Percentiles rank a stretch among this genome's conserved stretches.
Evolutionary conservation across 441 rosid species (phyloP).

Genomic region (Pelargonium cotyledonis): DNA sequence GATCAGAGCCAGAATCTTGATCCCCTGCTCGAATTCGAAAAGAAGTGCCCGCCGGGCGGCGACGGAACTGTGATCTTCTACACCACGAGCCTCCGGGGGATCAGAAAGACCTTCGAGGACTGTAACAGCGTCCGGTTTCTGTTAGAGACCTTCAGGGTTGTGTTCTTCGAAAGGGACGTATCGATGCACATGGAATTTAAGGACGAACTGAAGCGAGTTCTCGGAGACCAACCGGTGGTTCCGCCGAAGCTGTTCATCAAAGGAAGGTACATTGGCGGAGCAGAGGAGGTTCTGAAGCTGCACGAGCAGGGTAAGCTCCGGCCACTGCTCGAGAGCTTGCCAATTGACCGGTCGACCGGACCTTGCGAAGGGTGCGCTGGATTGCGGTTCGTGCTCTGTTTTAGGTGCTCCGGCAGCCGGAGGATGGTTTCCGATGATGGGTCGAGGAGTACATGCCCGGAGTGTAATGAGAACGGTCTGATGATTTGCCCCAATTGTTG

Average conservation of each 20-base stretch:
- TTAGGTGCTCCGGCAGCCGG: constrained; percentile 77
- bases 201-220: constrained; percentile 52
- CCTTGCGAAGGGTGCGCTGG: constrained; percentile 86
- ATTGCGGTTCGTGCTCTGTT: constrained; percentile 69
- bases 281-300: constrained; percentile 51
- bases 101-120: constrained; percentile 67
- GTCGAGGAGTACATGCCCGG: constrained; percentile 45
- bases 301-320: constrained; percentile 58
- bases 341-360: constrained; percentile 54
- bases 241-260: constrained; percentile 69
- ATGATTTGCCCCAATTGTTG: constrained; percentile 60
- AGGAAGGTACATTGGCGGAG: constrained; percentile 82
- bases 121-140: constrained; percentile 43
- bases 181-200: constrained; percentile 60
- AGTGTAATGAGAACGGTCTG: constrained; percentile 82
- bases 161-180: constrained; percentile 77
- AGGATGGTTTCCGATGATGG: constrained; percentile 55
- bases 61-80: constrained; percentile 52
- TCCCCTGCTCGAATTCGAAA: constrained; percentile 60
- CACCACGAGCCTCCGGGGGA: constrained; percentile 82
- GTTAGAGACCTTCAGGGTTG: constrained; percentile 54
- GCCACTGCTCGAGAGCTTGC: constrained; percentile 50
- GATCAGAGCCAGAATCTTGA: constrained; percentile 21
- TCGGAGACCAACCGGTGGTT: constrained; percentile 39
- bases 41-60: constrained; percentile 70